Evolutionary conservation across 305 asterid species (phyloP).

Genomic region (Andrographis paniculata): DNA sequence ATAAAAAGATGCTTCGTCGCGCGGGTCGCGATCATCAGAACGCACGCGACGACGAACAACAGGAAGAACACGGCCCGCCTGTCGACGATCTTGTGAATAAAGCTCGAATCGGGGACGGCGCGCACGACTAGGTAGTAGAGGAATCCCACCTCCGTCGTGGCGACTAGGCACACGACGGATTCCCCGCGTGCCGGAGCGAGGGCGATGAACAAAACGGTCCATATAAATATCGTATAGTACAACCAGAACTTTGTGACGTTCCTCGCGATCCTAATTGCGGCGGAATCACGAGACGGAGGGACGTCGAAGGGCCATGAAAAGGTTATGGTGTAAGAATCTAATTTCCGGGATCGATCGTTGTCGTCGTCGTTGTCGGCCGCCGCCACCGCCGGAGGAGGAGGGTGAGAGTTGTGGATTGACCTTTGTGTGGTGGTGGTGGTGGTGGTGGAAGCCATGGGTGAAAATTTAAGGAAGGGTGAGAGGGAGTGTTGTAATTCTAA

Average conservation of each 20-base stretch:
- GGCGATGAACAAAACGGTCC: constrained; percentile 53
- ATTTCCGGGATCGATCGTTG: constrained; percentile 15
- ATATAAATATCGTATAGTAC: constrained; percentile 40
- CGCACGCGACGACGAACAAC: constrained; percentile 19
- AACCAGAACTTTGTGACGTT: constrained; percentile 32
- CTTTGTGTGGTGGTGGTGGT: constrained; percentile 42
- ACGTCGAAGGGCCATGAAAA: constrained; percentile 41
- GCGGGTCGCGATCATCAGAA: constrained; percentile 31
- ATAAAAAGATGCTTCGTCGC: constrained; percentile 48
- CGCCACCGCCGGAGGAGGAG: constrained; percentile 9
- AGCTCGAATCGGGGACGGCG: constrained; percentile 28
- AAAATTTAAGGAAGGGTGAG: neutral
- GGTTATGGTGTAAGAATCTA: constrained; percentile 18
- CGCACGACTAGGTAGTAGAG: constrained; percentile 38
- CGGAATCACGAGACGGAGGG: constrained; percentile 47
- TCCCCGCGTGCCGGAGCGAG: constrained; percentile 47
- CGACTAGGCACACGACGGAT: constrained; percentile 41
- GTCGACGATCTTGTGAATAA: constrained; percentile 28
- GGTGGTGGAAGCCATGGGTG: constrained; percentile 35
- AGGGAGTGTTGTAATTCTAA: too few species aligned
- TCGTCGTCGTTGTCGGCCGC: too few species aligned
- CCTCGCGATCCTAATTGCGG: constrained; percentile 34
- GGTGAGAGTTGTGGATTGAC: constrained; percentile 21
- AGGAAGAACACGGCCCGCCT: constrained; percentile 27
- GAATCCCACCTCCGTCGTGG: constrained; percentile 38